Percentiles rank a stretch among this genome's conserved stretches.
phyloP scores from a whole-genome alignment of 23 red algal genomes.

The Agarophyton chilense region DNA sequence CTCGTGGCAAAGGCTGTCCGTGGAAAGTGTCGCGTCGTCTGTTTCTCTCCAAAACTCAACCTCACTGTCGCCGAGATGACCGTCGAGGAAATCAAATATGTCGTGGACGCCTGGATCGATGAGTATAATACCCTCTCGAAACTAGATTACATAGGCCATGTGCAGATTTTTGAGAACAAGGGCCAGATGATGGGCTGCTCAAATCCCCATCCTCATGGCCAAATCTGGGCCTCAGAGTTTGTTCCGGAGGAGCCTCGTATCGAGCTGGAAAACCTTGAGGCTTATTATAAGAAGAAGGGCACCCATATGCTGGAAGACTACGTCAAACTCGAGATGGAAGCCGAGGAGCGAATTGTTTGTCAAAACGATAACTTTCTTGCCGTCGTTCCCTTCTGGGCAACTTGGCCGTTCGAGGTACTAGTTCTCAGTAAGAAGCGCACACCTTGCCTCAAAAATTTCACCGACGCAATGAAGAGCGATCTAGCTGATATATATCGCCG shows the following conservation, averaged over 20 bases:
- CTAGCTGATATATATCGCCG: constrained; percentile 93
- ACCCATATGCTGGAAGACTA: constrained; percentile 88
- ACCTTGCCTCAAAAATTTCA: constrained; percentile 67
- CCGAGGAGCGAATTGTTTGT: constrained; percentile 86
- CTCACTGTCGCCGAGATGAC: constrained; percentile 96
- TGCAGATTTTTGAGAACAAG: constrained; percentile 99
- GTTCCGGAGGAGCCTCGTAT: constrained; percentile 79
- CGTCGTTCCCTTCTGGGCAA: constrained; percentile 96
- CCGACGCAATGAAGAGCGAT: constrained; percentile 51
- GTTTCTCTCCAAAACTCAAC: constrained; percentile 95
- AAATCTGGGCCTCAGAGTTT: constrained; percentile 94
- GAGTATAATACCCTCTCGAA: constrained; percentile 71
- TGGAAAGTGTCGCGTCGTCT: constrained; percentile 91
- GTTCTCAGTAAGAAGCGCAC: constrained; percentile 65
- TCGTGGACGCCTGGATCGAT: constrained; percentile 89
- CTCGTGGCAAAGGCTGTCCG: constrained; percentile 76
- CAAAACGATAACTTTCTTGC: constrained; percentile 85
- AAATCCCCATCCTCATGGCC: constrained; percentile 95
- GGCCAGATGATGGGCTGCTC: constrained; percentile 97
- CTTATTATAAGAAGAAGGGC: constrained; percentile 58
- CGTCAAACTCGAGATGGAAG: constrained; percentile 66
- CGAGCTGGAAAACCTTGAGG: constrained; percentile 67
- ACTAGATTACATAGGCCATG: constrained; percentile 78
- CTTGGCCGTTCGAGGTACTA: constrained; percentile 95
- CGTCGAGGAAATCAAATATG: constrained; percentile 61